Evolutionary conservation across 257 asterid genomes (phyloP).

Genomic region (Galeopsis tetrahit): DNA sequence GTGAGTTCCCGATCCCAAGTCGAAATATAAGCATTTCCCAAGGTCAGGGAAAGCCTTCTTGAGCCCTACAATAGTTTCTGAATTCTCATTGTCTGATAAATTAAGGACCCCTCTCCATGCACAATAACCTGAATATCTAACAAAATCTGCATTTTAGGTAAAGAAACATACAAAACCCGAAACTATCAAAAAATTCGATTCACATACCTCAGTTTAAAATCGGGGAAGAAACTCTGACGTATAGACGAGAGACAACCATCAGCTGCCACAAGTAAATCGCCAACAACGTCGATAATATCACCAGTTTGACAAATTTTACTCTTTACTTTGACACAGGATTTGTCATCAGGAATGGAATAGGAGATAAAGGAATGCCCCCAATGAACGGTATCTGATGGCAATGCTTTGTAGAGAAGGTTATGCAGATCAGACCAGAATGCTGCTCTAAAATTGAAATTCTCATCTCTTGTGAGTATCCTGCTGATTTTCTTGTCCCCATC

Average conservation of each 20-base stretch:
- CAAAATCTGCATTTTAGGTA: slow-evolving; percentile 26
- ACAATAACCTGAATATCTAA: slow-evolving; percentile 90
- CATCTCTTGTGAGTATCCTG: slow-evolving; percentile 65
- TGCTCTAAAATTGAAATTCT: slow-evolving; percentile 77
- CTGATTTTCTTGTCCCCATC: slow-evolving; percentile 55
- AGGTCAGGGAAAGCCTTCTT: slow-evolving; percentile 77
- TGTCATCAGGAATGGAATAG: slow-evolving; percentile 49
- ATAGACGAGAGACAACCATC: slow-evolving; percentile 89
- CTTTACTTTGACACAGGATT: slow-evolving; percentile 47
- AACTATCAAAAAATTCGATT: slow-evolving; percentile 6
- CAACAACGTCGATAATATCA: slow-evolving; percentile 42
- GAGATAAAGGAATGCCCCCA: slow-evolving; percentile 81
- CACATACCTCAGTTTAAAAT: slow-evolving; percentile 68
- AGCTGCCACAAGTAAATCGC: slow-evolving; percentile 83
- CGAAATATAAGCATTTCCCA: slow-evolving; percentile 76
- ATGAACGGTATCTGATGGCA: slow-evolving; percentile 53
- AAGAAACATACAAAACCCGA: neutral
- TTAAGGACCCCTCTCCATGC: slow-evolving; percentile 96
- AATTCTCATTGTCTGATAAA: slow-evolving; percentile 54
- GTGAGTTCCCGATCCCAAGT: slow-evolving; percentile 66
- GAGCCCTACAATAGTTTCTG: slow-evolving; percentile 59
- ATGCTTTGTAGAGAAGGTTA: slow-evolving; percentile 59
- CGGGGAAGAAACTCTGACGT: slow-evolving; percentile 62
- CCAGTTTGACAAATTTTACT: slow-evolving; percentile 53
- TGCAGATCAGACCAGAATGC: slow-evolving; percentile 82